A percentile compares a stretch with the other conserved stretches of the same genome.
These are phyloP conservation scores for Lentinula detonsa DNA, from an alignment of 768 basidiomycete genomes.

Conservation along the genomic window DNA sequence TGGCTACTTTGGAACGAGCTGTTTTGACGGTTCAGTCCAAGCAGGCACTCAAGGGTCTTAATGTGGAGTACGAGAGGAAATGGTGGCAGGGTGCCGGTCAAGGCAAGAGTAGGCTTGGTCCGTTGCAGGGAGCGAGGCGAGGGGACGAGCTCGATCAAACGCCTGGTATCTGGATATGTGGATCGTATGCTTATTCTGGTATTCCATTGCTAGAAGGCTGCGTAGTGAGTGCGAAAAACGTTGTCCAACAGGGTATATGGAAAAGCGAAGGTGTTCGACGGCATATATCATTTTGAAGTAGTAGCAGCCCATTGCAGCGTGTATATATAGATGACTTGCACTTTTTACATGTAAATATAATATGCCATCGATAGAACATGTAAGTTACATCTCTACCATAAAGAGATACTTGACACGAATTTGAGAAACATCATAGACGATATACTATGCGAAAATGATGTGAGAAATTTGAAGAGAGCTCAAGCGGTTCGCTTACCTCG, in stretches of 20 bases:
- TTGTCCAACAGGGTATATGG: constrained; percentile 40
- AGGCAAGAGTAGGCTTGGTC: constrained; percentile 33
- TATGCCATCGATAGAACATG: not conserved
- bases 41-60: constrained; percentile 41
- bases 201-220: constrained; percentile 80
- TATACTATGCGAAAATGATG: constrained; percentile 35
- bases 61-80: constrained; percentile 23
- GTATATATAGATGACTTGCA: not conserved
- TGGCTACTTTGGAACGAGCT: constrained; percentile 58
- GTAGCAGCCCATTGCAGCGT: not conserved
- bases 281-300: not conserved
- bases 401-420: constrained; percentile 52
- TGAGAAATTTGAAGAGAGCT: not conserved
- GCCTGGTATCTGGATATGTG: constrained; percentile 65
- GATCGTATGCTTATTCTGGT: constrained; percentile 63
- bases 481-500: constrained; percentile 33
- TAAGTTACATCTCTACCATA: constrained; percentile 42
- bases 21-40: constrained; percentile 48
- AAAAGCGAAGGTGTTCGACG: constrained; percentile 21
- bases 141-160: constrained; percentile 19
- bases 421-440: constrained; percentile 53
- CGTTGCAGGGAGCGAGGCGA: constrained; percentile 44
- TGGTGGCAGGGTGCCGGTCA: constrained; percentile 41
- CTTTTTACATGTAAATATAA: not conserved
- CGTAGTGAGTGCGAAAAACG: constrained; percentile 62